A percentile compares a stretch with the other conserved stretches of the same genome.
Evolutionary conservation across 768 basidiomycete genomes (phyloP).

Genomic region (Xerocomus potaroensis): DNA sequence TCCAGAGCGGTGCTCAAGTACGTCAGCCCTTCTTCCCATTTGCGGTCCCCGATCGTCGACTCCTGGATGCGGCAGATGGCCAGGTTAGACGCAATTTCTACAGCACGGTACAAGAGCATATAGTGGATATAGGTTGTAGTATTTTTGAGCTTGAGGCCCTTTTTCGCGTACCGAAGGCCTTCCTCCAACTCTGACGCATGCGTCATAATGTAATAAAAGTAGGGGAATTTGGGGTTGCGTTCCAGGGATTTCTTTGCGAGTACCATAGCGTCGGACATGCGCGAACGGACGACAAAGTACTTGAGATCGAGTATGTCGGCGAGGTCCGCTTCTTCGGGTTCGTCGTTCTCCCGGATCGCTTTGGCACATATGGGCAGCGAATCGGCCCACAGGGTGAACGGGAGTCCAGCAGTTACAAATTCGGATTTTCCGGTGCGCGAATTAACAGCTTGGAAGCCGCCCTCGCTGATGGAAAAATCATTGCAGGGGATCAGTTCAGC

Average conservation of each 20-base stretch:
- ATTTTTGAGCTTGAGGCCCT: conserved; percentile 55
- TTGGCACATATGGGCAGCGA: conserved; percentile 56
- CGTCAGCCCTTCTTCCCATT: conserved; percentile 58
- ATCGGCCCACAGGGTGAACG: conserved; percentile 57
- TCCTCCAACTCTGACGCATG: conserved; percentile 43
- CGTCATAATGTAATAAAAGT: conserved; percentile 61
- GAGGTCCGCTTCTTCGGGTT: conserved; percentile 40
- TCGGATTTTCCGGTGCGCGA: conserved; percentile 40
- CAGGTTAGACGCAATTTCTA: conserved; percentile 56
- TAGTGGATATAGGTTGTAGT: conserved; percentile 53
- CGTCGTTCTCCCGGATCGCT: conserved; percentile 46
- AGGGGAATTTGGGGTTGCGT: conserved; percentile 56
- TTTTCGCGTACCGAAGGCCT: conserved; percentile 61
- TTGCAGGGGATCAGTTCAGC: conserved; percentile 49
- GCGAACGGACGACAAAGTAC: conserved; percentile 45
- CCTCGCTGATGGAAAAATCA: conserved; percentile 60
- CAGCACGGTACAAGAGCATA: conserved; percentile 56
- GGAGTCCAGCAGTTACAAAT: conserved; percentile 45
- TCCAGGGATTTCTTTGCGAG: conserved; percentile 45
- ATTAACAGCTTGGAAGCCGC: conserved; percentile 45
- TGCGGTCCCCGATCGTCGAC: conserved; percentile 37
- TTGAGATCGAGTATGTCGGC: conserved; percentile 69
- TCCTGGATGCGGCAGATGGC: conserved; percentile 47
- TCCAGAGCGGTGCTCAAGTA: conserved; percentile 57
- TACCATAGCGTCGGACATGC: conserved; percentile 44